Percentiles rank a stretch among this genome's conserved stretches.
Conservation (phyloP, 129 eudicot species). For the Scalesia atractyloides region DNA sequence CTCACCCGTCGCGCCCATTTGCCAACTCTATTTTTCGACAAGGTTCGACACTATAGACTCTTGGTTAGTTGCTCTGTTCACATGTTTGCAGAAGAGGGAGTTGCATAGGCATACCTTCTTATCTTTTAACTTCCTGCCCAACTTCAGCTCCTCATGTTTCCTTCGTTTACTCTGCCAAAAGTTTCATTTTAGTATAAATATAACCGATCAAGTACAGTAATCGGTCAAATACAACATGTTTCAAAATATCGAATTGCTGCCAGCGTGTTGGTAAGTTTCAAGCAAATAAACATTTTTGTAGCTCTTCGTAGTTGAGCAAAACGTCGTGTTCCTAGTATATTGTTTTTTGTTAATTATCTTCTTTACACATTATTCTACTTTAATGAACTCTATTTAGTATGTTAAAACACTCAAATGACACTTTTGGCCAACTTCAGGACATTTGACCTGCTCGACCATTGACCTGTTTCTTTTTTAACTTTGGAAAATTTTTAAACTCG, state of each 20-base stretch:
- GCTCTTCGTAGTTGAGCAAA: background rate
- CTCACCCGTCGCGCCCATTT: too few relatives aligned
- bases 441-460: background rate
- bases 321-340: background rate
- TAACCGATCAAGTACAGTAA: background rate
- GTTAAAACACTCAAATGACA: too few relatives aligned
- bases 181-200: conserved; percentile 30
- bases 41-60: too few relatives aligned
- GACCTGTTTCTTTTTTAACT: too few relatives aligned
- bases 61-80: too few relatives aligned
- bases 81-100: too few relatives aligned
- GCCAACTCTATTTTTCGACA: too few relatives aligned
- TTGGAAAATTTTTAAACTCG: background rate
- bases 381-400: background rate
- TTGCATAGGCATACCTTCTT: conserved; percentile 58
- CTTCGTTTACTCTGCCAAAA: conserved; percentile 81
- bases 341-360: conserved; percentile 1
- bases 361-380: background rate
- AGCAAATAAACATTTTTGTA: background rate
- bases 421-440: background rate
- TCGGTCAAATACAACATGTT: conserved; percentile 5
- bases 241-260: background rate
- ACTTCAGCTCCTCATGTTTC: conserved; percentile 67
- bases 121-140: conserved; percentile 71
- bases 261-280: background rate